Evolutionary conservation across 352 stramenopile species (phyloP).

Genomic region (Pythium aristosporum): DNA sequence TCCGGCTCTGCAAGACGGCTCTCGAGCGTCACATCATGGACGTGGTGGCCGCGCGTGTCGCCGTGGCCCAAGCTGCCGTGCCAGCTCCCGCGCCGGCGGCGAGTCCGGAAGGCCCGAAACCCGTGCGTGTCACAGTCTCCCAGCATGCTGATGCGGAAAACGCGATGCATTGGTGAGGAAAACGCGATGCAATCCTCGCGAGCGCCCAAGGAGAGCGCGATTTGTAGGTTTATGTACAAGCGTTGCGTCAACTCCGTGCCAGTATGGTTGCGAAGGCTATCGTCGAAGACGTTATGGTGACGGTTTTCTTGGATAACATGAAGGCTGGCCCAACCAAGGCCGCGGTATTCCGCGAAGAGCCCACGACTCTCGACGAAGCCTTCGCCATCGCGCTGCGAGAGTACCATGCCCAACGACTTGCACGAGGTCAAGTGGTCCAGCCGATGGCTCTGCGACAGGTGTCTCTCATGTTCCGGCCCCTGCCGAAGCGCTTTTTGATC

Average conservation of each 20-base stretch:
- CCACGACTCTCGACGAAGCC: not conserved
- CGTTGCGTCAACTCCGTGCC: conserved; percentile 20
- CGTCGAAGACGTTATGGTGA: conserved; percentile 3
- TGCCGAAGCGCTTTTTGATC: not conserved
- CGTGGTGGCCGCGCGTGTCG: not conserved
- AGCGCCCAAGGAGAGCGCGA: conserved; percentile 25
- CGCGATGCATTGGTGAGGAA: no score
- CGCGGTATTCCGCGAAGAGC: not conserved
- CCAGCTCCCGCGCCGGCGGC: no score
- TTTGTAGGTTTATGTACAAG: conserved; percentile 19
- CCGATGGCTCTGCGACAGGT: not conserved
- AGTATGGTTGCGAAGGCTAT: conserved; percentile 6
- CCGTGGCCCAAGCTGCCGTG: no score
- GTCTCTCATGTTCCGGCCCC: not conserved
- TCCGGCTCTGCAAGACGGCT: conserved; percentile 4
- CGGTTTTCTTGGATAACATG: conserved; percentile 12
- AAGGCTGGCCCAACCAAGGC: conserved; percentile 1
- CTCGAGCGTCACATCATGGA: conserved; percentile 4
- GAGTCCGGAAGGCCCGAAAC: not conserved
- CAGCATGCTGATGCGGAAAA: not conserved
- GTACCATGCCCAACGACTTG: not conserved
- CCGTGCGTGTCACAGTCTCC: not conserved
- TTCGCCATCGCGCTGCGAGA: conserved; percentile 6
- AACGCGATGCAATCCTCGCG: no score
- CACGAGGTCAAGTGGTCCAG: not conserved